Base-by-base conservation (phyloP, 192 early-diverging fungal species). In the Chytriomyces confervae region DNA sequence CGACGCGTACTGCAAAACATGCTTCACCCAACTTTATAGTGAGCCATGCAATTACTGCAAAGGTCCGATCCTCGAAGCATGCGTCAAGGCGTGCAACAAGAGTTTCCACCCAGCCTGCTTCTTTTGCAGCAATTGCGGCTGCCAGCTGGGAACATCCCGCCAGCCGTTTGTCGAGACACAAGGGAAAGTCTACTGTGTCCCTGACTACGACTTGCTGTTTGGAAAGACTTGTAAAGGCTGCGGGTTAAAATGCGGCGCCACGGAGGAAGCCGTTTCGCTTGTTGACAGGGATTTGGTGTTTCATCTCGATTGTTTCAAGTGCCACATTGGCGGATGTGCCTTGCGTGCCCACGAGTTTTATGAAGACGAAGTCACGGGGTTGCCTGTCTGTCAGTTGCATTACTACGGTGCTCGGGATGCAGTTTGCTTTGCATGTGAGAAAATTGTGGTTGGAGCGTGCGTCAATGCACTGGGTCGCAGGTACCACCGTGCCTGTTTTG, bases 81-180 rank as follows among this genome's bases (percentile, higher is more conserved):
- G 69, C 47, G 73, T 84, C 4, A 73, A 68, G 29, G 82, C 83
- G 2, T 43, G 81, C 13, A 64, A 67, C 23, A 84, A 67, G 60
- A 62, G 50, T 9, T 84, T 83, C 47, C 83, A 84, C 49, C 70
- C 77, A 23, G 73, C 81, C 27, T 83, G 84, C 70, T 84, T 85
- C 67, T 85, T 85, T 48, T 85, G 84, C 71, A 36, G 49, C 23
- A 76, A 84, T 45, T 85, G 84, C 66, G 84, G 84, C 4, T 61
- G 11, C 8, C 20, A 36, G 6, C 50, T 84, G 9, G 70, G 47
- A 7, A 36, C 36, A 36, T 36, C 65, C 23, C 63, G 43, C 18
- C 53, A 47, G 50, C 65, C 50, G 10, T 85, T 85, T 74, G 61
- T 84, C 24, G 84, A 85, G 68, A 73, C 74, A 18, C 48, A 71